These are phyloP conservation scores for Coemansia sp. DNA, from an alignment of 192 early-diverging fungal genomes.

Conservation along the genomic window DNA sequence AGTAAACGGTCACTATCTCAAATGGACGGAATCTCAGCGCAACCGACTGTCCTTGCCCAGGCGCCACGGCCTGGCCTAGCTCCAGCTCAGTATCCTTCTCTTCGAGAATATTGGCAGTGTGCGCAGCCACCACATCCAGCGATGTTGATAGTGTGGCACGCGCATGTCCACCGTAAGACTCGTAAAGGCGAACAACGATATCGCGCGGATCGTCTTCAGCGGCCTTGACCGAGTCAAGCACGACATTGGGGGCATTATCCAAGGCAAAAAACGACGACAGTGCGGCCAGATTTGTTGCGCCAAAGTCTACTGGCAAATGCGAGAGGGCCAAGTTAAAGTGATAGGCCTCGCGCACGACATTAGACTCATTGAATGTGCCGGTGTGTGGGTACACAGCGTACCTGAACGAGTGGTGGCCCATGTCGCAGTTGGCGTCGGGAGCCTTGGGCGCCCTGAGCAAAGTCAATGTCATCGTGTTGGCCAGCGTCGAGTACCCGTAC, in stretches of 20 bases:
- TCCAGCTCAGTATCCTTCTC: constrained; percentile 16
- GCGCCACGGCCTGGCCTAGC: background rate
- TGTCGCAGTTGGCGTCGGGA: constrained; percentile 61
- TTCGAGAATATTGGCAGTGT: constrained; percentile 46
- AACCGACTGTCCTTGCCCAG: constrained; percentile 1
- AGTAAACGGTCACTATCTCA: constrained; percentile 31
- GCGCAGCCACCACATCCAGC: constrained; percentile 16
- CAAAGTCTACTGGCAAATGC: constrained; percentile 37
- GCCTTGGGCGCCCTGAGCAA: constrained; percentile 89
- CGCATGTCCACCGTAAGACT: constrained; percentile 83
- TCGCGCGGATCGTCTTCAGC: constrained; percentile 75
- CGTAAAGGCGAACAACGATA: constrained; percentile 85
- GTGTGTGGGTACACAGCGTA: constrained; percentile 92
- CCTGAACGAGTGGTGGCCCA: constrained; percentile 78
- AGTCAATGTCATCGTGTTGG: constrained; percentile 80
- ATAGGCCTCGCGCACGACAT: constrained; percentile 86
- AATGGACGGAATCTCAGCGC: constrained; percentile 39
- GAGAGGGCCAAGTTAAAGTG: constrained; percentile 88
- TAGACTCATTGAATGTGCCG: constrained; percentile 77
- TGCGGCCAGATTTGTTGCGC: background rate
- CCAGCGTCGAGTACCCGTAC: constrained; percentile 89
- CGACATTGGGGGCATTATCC: constrained; percentile 63
- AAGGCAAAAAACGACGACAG: constrained; percentile 18
- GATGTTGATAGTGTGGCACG: constrained; percentile 20
- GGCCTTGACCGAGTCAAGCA: constrained; percentile 90